phyloP scores from a whole-genome alignment of 2,329 filamentous ascomycete species.

The Fusarium coffeatum region DNA sequence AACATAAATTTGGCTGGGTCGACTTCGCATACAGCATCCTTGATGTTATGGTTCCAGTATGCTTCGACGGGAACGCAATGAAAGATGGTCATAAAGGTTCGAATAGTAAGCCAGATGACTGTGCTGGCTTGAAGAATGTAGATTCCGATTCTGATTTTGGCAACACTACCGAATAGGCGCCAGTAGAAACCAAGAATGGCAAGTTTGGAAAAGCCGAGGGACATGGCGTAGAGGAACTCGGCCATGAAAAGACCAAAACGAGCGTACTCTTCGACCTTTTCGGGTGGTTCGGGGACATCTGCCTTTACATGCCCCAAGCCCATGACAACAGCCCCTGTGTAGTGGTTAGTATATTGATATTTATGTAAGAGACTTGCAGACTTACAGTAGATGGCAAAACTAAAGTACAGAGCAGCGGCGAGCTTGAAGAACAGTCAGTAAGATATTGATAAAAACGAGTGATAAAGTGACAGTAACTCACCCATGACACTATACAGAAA shows the following conservation, averaged over 20 bases:
- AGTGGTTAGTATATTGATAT: conserved; percentile 3
- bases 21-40: conserved; percentile 27
- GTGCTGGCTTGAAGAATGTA: conserved; percentile 28
- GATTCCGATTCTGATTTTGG: conserved; percentile 28
- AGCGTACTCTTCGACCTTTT: conserved; percentile 27
- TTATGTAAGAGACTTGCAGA: neutral
- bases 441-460: too few relatives aligned
- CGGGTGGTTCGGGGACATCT: conserved; percentile 14
- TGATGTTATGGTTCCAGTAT: conserved; percentile 33
- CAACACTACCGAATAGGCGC: conserved; percentile 31
- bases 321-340: conserved; percentile 21
- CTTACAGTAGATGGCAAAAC: conserved; percentile 32
- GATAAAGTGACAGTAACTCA: neutral
- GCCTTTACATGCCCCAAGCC: conserved; percentile 23
- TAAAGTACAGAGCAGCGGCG: conserved; percentile 24
- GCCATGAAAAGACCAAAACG: conserved; percentile 30
- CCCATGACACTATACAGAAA: conserved; percentile 26
- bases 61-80: conserved; percentile 29
- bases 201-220: conserved; percentile 32
- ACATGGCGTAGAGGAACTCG: conserved; percentile 29
- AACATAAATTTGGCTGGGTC: conserved; percentile 36
- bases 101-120: conserved; percentile 34
- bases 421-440: neutral
- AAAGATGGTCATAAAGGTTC: conserved; percentile 37
- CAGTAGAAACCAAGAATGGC: conserved; percentile 34